Evolutionary conservation across 148 eudicot species (phyloP), one percentile per base, ranked within the genome.

Genomic region (Pharnaceum exiguum): DNA sequence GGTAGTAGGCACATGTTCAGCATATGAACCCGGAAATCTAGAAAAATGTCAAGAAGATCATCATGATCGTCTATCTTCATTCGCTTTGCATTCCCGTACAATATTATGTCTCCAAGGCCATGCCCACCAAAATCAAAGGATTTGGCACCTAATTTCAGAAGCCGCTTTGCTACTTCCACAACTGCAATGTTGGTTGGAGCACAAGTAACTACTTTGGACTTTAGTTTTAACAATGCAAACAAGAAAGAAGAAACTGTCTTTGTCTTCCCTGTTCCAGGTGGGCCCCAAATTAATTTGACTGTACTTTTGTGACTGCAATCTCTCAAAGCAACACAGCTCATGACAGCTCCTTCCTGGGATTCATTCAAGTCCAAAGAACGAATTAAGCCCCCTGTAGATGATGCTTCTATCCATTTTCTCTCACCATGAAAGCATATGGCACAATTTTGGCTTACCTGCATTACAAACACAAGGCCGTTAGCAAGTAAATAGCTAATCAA

Each of bases 251-350:
- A 50, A 31, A 72, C 29, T 12, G 83, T 79, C 42, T 71, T 79
- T 3, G 83, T 79, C 57, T 75, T 79, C 16, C 83, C 83, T 11
- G 80, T 71, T 5, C 83, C 83, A 2, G 83, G 83, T 5, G 83
- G 83, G 15, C 80, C 83, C 77, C 83, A 79, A 28, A 75, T 65
- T n/a, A 79, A 69, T 43, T 71, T 69, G 28, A 71, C 72, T 18
- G 62, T 37, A 42, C 49, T 49, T 29, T 47, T 32, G 17, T 74
- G 80, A 22, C 1, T 17, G 30, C 80, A 72, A 1, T 60, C 59
- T 13, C 35, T 53, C 54, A 61, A 27, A 10, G 59, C 54, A 36
- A 60, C 47, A 43, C 69, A 45, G 28, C 42, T 67, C 15, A 48
- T 15, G 46, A 79, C 68, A n/a, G 80, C 72, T 31, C 7, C 40